Base-by-base conservation (phyloP, 495 filamentous ascomycete genomes). In the Penicillium soppii region DNA sequence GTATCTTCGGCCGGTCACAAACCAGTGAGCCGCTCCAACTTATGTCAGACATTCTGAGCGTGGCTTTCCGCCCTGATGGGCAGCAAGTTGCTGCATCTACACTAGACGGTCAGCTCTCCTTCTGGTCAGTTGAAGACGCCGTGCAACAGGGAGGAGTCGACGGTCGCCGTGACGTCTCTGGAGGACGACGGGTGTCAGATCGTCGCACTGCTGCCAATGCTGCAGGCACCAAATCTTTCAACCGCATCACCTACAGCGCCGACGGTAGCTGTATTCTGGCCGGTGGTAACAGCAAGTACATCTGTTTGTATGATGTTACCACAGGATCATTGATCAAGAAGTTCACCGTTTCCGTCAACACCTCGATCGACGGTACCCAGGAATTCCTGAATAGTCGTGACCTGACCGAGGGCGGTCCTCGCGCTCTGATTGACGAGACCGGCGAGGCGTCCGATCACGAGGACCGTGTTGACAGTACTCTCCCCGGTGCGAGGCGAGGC, bases 231-330 rank as follows among this genome's bases (percentile, higher is more conserved):
- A 98, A 97, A 64, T 85, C 78, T 51, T 98, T 96, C 74, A 88
- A 79, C 61, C 88, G 86, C 44, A 84, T 98, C 54, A 82, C 82
- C 33, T 98, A 97, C 71, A 94, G 88, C 57, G 84, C 90, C 2
- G 94, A 98, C 59, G 95, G 94, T 33, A 86, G 82, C 47, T 97
- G 92, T 65, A 77, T 97, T 19, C 75, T 98, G 33, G 92, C 91
- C 0, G 91, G 80, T 41, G 94, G 94, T 5, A 96, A 91, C 69
- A 96, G 90, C 82, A 98, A 97, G 72, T 96, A 90, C 62, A 95
- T 98, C 23, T 97, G 95, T 62, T 74, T 98, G 46, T 98, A 98
- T 67, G 91, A 94, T 42, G 89, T 94, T 19, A 79, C 80, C 36
- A 92, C 91, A 4, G 90, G 91, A 59, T 88, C 89, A 3, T 74